Evolutionary conservation across 1,284 basidiomycete genomes (phyloP).

Genomic region (Fomitopsis palustris): DNA sequence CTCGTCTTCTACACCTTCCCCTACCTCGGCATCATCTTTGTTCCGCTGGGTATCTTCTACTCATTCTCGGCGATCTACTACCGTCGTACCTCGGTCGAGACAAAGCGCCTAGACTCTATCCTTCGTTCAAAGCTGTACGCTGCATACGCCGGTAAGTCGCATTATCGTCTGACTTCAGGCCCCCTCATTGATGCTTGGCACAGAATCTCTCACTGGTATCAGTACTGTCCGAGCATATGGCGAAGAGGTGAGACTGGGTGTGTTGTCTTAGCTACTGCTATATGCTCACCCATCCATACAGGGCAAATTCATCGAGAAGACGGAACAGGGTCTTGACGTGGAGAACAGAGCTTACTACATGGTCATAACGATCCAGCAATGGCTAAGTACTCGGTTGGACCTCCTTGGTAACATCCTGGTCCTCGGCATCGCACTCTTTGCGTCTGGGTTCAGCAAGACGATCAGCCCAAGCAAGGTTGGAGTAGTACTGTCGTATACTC

Average conservation of each 20-base stretch:
- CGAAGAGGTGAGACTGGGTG: constrained; percentile 28
- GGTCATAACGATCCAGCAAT: constrained; percentile 64
- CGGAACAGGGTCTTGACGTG: constrained; percentile 51
- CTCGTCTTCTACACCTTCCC: constrained; percentile 66
- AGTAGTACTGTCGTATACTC: constrained; percentile 61
- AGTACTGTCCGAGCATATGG: constrained; percentile 63
- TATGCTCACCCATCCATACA: constrained; percentile 3
- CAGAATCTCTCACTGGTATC: constrained; percentile 61
- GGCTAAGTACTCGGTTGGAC: constrained; percentile 59
- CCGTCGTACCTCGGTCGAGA: constrained; percentile 56
- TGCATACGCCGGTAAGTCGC: constrained; percentile 37
- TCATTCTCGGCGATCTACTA: constrained; percentile 49
- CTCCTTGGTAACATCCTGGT: constrained; percentile 72
- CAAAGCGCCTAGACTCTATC: constrained; percentile 68
- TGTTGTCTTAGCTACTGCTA: too few species aligned
- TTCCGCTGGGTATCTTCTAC: constrained; percentile 48
- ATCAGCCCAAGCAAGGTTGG: constrained; percentile 52
- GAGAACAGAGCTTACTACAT: constrained; percentile 79
- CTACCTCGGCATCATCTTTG: constrained; percentile 57
- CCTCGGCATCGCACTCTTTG: constrained; percentile 70
- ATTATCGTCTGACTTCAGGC: constrained; percentile 3
- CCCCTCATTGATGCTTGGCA: constrained; percentile 38
- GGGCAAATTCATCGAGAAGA: constrained; percentile 41
- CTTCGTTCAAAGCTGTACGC: constrained; percentile 65
- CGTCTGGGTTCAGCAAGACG: constrained; percentile 48